Conservation (phyloP, 1,139 yeast species). For the Yamadazyma friedrichii region DNA sequence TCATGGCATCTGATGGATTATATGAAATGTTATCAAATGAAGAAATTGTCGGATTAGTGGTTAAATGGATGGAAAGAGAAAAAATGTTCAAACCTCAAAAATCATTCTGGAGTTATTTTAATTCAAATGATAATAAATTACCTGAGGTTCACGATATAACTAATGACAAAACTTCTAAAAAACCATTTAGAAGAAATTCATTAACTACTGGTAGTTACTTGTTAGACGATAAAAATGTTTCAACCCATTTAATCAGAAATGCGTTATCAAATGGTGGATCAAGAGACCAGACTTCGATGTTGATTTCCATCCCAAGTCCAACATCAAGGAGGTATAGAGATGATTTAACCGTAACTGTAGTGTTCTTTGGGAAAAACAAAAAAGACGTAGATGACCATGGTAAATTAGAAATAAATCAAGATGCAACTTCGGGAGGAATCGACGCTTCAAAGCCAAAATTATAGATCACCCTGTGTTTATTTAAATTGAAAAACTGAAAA, state of each 20-base stretch:
- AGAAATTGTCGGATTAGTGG: constrained; percentile 89
- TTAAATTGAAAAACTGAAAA: neutral
- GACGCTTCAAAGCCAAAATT: constrained; percentile 51
- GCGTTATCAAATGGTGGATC: constrained; percentile 90
- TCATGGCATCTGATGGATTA: constrained; percentile 92
- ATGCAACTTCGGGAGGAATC: constrained; percentile 59
- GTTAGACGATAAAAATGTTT: constrained; percentile 79
- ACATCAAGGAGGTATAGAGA: constrained; percentile 90
- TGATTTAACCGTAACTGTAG: constrained; percentile 93
- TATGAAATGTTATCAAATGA: constrained; percentile 91
- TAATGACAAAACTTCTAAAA: constrained; percentile 48
- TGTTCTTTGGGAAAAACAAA: constrained; percentile 72
- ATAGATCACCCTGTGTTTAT: constrained; percentile 13
- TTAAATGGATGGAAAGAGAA: constrained; percentile 86
- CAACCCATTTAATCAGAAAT: constrained; percentile 90
- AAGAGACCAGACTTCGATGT: constrained; percentile 80
- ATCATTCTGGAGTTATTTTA: constrained; percentile 48
- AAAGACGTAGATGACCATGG: constrained; percentile 46
- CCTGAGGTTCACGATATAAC: constrained; percentile 67
- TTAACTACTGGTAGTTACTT: constrained; percentile 43
- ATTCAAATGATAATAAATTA: constrained; percentile 49
- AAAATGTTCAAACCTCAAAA: constrained; percentile 59
- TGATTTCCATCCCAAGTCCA: constrained; percentile 92
- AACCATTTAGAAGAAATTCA: constrained; percentile 44
- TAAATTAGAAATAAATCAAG: constrained; percentile 49